Percentiles rank a stretch among this genome's conserved stretches.
Evolutionary conservation across 345 rosid species (phyloP).

Genomic region (Melaleuca alternifolia): DNA sequence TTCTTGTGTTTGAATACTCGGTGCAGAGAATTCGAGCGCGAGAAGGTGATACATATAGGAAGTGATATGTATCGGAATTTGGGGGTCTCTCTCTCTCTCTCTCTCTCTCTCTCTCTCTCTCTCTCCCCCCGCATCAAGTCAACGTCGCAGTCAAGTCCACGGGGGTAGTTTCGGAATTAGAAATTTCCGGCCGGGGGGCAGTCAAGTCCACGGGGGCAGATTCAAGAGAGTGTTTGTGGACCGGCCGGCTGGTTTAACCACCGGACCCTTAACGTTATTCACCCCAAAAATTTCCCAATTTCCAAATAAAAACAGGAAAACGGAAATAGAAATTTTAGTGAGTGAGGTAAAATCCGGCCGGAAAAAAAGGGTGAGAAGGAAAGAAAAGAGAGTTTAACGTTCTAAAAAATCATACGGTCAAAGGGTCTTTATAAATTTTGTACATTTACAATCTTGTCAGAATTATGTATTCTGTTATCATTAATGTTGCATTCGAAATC

Average conservation of each 20-base stretch:
- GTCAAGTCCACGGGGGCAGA: no score
- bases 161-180: background rate
- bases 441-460: no score
- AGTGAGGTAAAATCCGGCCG: background rate
- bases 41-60: no score
- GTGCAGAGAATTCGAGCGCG: no score
- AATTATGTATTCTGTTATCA: background rate
- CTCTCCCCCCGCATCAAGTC: background rate
- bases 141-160: background rate
- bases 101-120: background rate
- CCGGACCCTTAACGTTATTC: background rate
- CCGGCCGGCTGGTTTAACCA: background rate
- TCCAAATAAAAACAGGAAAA: background rate
- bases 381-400: background rate
- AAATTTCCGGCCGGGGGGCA: no score
- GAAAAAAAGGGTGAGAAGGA: background rate
- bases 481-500: fast-evolving
- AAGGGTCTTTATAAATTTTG: no score
- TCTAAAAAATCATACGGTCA: background rate
- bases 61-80: background rate
- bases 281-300: background rate
- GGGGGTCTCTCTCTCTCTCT: no score
- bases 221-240: no score
- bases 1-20: no score
- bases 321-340: background rate